Conservation (phyloP, 2,329 filamentous ascomycete species). For the Alternaria sp. region DNA sequence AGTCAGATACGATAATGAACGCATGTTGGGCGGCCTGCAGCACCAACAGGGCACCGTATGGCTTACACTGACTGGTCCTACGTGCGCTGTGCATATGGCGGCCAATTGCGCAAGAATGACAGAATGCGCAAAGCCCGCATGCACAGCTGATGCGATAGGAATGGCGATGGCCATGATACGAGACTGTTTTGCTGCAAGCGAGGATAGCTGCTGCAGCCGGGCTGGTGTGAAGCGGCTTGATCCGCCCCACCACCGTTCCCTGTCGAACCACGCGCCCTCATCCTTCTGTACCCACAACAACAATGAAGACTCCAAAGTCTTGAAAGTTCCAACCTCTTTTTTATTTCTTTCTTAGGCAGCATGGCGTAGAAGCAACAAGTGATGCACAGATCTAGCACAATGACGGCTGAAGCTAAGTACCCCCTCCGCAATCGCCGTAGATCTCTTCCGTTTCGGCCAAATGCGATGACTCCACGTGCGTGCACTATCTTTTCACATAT, state of each 20-base stretch:
- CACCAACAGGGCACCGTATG: background rate
- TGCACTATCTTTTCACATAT: background rate
- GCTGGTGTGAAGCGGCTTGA: background rate
- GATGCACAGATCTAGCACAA: background rate
- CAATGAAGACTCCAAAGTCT: no score
- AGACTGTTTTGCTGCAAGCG: background rate
- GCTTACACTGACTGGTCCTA: no score
- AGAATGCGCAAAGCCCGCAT: background rate
- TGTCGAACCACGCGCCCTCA: background rate
- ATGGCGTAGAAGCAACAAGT: background rate
- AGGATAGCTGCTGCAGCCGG: background rate
- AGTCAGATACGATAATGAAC: background rate
- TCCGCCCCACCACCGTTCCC: background rate
- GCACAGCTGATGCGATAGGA: constrained; percentile 1
- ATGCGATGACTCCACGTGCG: background rate
- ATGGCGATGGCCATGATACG: background rate
- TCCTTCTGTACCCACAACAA: background rate
- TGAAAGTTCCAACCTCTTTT: no score
- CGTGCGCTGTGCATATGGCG: background rate
- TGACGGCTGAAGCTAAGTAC: background rate
- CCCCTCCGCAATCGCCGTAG: background rate
- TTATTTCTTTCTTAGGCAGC: no score
- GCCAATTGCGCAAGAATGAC: background rate
- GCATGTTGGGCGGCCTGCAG: background rate
- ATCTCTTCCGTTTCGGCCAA: background rate